Base-by-base conservation (phyloP, 495 filamentous ascomycete species). In the Podospora pseudopauciseta region DNA sequence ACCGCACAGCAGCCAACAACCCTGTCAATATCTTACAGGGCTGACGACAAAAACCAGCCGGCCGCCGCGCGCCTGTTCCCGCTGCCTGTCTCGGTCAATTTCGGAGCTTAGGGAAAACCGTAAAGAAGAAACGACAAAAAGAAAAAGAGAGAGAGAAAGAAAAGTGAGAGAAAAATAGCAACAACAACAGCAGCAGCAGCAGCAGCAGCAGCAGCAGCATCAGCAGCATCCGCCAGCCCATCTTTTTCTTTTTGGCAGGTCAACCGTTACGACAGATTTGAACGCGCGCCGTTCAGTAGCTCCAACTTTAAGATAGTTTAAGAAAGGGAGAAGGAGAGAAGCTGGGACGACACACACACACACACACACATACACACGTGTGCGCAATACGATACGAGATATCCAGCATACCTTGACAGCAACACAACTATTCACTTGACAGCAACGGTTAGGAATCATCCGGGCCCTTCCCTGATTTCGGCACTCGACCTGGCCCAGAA, bases 81-180 rank as follows among this genome's bases (percentile, higher is more conserved):
- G 34, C 60, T 68, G 69, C 71, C 69, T 67, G 69, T 73, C 69
- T 71, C 69, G 67, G 72, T 65, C 64, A 65, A 67, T 73, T 65
- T 73, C 63, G 60, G 60, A 61, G 60, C 69, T 58, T 66, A 64
- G 23, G 59, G 15, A 53, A 39, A 55, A 60, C 60, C 64, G 60
- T 54, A 66, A 63, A 66, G 57, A 64, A 67, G 65, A 56, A 68
- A 68, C 61, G 53, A 63, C 55, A 44, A 64, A 28, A 20, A 13
- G 60, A 44, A 44, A 58, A 53, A 63, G 60, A 23, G 39, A 49
- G 39, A 18, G 39, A 16, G 39, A 49, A 16, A 49, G 39, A 49
- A 4, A 64, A 39, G 59, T 66, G 13, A 58, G 44, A 54, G 28
- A 6, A 26, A 61, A 60, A 64, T 27, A 34, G 56, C 55, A 23